Percentiles rank a stretch among this genome's conserved stretches.
These are phyloP conservation scores for Solanum hybrid DNA, from an alignment of 305 asterid species.

Conservation along the genomic window DNA sequence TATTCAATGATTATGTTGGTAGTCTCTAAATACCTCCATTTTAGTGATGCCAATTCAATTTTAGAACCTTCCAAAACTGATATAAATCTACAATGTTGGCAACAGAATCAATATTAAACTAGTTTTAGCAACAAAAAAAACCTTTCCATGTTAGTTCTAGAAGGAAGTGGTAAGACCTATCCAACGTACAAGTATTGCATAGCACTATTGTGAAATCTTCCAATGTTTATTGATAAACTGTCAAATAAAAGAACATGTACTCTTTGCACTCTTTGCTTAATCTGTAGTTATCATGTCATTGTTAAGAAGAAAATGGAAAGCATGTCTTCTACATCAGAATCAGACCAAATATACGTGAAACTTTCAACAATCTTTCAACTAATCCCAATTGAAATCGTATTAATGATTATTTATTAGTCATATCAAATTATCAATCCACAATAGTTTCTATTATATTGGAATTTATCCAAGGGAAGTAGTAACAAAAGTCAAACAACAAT, in stretches of 20 bases:
- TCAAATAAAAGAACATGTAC: background rate
- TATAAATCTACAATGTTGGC: background rate
- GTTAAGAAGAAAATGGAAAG: background rate
- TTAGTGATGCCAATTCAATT: background rate
- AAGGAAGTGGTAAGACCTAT: background rate
- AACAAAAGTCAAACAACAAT: background rate
- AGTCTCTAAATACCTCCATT: background rate
- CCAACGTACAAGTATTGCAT: background rate
- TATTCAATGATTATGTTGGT: background rate
- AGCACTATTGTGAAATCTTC: background rate
- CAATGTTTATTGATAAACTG: background rate
- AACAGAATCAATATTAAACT: background rate
- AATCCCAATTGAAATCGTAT: background rate
- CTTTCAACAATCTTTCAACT: background rate
- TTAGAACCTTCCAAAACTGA: background rate
- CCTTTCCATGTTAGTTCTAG: background rate
- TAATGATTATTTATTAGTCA: background rate
- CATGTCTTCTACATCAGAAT: background rate
- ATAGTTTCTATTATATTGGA: background rate
- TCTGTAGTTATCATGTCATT: background rate
- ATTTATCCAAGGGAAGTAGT: background rate
- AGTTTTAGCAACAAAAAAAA: background rate
- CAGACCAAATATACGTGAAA: background rate
- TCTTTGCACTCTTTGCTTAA: background rate
- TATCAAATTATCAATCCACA: background rate